A percentile compares a stretch with the other conserved stretches of the same genome.
phyloP scores from a whole-genome alignment of 2,329 filamentous ascomycete species.

The Aspergillus persii region DNA sequence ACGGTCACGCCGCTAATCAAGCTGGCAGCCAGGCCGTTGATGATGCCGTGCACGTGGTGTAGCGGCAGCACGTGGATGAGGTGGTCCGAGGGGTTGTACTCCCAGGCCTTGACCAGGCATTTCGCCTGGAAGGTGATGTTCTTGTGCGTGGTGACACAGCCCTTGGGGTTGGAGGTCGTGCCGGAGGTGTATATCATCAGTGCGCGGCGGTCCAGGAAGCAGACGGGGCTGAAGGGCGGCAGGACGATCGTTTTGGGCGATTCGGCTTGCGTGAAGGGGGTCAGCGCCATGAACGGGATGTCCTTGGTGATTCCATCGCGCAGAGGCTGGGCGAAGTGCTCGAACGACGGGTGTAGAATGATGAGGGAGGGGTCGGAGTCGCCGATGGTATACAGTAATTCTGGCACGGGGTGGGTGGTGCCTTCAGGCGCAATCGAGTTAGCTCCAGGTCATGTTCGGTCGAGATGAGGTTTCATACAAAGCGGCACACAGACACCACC shows the following conservation, averaged over 20 bases:
- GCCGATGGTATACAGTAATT: constrained; percentile 42
- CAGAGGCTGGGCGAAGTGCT: constrained; percentile 31
- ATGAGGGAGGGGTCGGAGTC: constrained; percentile 45
- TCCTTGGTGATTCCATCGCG: constrained; percentile 26
- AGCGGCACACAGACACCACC: constrained; percentile 45
- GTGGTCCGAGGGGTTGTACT: constrained; percentile 38
- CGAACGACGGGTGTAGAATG: constrained; percentile 41
- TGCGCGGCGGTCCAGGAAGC: constrained; percentile 32
- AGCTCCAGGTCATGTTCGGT: background rate
- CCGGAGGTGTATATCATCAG: constrained; percentile 46
- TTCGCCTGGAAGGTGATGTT: constrained; percentile 36
- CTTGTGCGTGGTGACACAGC: constrained; percentile 45
- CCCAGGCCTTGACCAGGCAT: constrained; percentile 32
- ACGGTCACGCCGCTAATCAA: constrained; percentile 47
- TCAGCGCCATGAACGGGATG: constrained; percentile 34
- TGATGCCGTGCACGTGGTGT: constrained; percentile 52
- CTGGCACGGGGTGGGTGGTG: constrained; percentile 42
- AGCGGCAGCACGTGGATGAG: constrained; percentile 52
- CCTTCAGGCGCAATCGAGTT: constrained; percentile 22
- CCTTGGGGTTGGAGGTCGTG: constrained; percentile 43
- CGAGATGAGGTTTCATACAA: constrained; percentile 30
- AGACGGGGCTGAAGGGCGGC: constrained; percentile 32
- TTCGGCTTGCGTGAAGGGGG: constrained; percentile 19
- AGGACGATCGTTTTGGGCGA: constrained; percentile 21
- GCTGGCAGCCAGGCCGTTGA: constrained; percentile 50